Evolutionary conservation across 257 asterid species (phyloP), one percentile per base, ranked within the genome.

Genomic region (Solanum ossicruentum): DNA sequence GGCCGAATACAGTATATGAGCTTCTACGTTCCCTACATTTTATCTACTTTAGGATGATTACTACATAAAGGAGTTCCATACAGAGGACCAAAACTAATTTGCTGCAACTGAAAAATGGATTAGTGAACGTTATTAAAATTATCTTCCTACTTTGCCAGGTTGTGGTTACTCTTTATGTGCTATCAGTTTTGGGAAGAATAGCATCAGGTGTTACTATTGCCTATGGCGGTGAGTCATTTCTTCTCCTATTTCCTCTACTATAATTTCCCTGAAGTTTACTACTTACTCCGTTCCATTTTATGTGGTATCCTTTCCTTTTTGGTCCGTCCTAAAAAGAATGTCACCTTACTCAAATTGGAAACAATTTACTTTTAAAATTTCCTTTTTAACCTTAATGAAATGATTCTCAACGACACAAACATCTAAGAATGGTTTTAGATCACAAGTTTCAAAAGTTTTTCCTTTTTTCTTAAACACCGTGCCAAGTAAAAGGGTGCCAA

Each of bases 181-280:
- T 95, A 82, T 97, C 99, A 3, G 98, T 92, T 61, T 81, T 95
- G 15, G 99, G 98, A 61, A 92, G 98, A 88, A 88, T 92, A 36
- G 90, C 95, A 51, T 90, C 99, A 0, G 95, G 95, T 80, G 97
- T 91, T 20, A 93, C 98, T 3, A 93, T 97, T 86, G 97, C 98
- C 52, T 97, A 94, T 87, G 89, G 92, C 11, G 98, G 99, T 94
- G 72, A 87, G 91, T 57, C 80, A 51, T 47, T 28, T n/a, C 6
- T 52, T 18, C 43, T 71, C 28, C 32, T 43, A 13, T 13, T 49
- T n/a, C 51, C 20, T 51, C 56, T 51, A 54, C 36, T 72, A 21
- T 10, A 16, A 47, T 58, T 18, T 56, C 23, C 63, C 18, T 12
- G 56, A 52, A 51, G 55, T 12, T 3, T 51, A 12, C 55, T 51